Percentiles rank a stretch among this genome's conserved stretches.
These are phyloP conservation scores for Phyllosticta paracitricarpa DNA, from an alignment of 2,329 filamentous ascomycete genomes.

Conservation along the genomic window DNA sequence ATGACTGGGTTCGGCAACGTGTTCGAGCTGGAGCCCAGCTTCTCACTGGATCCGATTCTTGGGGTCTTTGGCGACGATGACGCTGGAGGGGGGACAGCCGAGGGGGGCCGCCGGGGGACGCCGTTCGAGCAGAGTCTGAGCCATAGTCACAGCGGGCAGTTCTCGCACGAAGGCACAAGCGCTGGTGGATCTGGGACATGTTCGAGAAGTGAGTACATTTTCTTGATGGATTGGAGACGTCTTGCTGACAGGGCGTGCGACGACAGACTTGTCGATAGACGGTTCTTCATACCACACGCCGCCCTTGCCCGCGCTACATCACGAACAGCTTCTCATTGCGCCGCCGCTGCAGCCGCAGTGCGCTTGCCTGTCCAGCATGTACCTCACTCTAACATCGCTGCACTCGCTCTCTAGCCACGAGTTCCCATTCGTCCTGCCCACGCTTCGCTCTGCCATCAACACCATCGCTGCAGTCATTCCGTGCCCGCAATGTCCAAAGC, in stretches of 20 bases:
- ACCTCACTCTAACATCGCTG: slow-evolving; percentile 34
- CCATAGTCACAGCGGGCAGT: not conserved
- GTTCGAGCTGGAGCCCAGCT: slow-evolving; percentile 1
- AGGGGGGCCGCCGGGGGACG: not conserved
- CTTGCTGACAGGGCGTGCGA: not conserved
- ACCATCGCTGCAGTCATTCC: slow-evolving; percentile 29
- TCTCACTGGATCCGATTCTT: slow-evolving; percentile 2
- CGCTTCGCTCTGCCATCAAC: slow-evolving; percentile 33
- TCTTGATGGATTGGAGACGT: not conserved
- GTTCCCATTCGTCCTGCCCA: slow-evolving; percentile 35
- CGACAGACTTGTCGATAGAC: not conserved
- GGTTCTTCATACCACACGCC: not conserved
- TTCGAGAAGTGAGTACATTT: not conserved
- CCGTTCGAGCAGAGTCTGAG: not conserved
- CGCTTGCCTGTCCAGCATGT: slow-evolving; percentile 37
- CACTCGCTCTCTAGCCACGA: not conserved
- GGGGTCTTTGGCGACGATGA: not conserved
- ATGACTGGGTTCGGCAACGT: not conserved
- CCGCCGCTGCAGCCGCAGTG: slow-evolving; percentile 19
- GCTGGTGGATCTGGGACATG: not conserved
- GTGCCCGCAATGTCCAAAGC: slow-evolving; percentile 33
- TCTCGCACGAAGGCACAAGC: not conserved
- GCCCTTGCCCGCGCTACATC: not conserved
- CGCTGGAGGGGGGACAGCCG: not conserved
- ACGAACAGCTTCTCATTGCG: not conserved